Evolutionary conservation across 257 asterid genomes (phyloP), one percentile per base, ranked within the genome.

Genomic region (Forsythia viridissima): DNA sequence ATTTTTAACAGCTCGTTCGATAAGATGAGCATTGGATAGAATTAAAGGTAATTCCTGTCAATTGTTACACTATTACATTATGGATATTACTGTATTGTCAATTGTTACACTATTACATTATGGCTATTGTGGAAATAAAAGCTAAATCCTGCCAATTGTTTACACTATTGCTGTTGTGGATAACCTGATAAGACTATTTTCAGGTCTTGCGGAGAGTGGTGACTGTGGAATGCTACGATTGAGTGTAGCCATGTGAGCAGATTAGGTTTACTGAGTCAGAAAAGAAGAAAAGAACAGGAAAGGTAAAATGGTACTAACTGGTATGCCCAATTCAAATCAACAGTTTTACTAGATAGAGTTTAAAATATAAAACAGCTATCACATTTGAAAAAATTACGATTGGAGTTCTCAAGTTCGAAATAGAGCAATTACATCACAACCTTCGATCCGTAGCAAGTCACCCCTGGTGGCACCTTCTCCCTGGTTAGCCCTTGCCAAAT

Each of bases 311-410:
- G 37, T 3, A 40, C 70, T 34, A 46, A 40, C 57, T 63, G 80
- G 38, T 80, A 84, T 71, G 82, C 80, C 75, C 48, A 41, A 42
- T 71, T 70, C 51, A 70, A 61, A 84, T 84, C 87, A 75, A 81
- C 81, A 55, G 70, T 11, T 2, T 44, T 76, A 74, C 24, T 76
- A 51, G 42, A 70, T 24, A 20, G 24, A 7, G 48, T 38, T 75
- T 72, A 18, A 4, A 65, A 41, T 3, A 37, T 18, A 18, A 52
- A 61, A 72, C 57, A 36, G 68, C 69, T 51, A 76, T 10, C 73
- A 69, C 71, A 74, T 52, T 39, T 44, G n/a, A 75, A 24, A 30
- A n/a, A 48, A 21, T 42, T 30, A 21, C 68, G 0, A 21, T 16
- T 21, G 6, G 38, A 7, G 36, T 61, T 24, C 68, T 24, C 68